phyloP scores from a whole-genome alignment of 1,284 basidiomycete genomes.

The Malassezia nana region DNA sequence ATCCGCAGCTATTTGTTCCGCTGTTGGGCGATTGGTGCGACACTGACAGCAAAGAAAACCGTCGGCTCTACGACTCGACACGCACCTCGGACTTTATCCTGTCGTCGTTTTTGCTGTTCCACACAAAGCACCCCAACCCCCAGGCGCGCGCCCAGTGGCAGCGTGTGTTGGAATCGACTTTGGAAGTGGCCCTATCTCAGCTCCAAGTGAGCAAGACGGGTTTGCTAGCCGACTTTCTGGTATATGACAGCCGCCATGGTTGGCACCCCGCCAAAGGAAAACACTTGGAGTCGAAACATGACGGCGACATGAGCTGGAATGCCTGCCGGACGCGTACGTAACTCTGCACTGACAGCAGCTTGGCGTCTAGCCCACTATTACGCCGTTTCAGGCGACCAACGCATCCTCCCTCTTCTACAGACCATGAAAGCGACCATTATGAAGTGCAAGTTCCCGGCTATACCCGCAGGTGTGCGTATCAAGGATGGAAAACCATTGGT shows the following conservation, averaged over 20 bases:
- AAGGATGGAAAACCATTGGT: slow-evolving; percentile 21
- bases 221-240: slow-evolving; percentile 34
- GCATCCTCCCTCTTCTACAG: slow-evolving; percentile 29
- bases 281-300: slow-evolving; percentile 30
- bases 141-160: slow-evolving; percentile 23
- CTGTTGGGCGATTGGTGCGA: slow-evolving; percentile 41
- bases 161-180: slow-evolving; percentile 25
- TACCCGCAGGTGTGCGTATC: slow-evolving; percentile 30
- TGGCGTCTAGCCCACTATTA: slow-evolving; percentile 41
- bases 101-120: slow-evolving; percentile 29
- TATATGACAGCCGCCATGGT: slow-evolving; percentile 12
- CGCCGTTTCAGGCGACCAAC: slow-evolving; percentile 26
- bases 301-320: slow-evolving; percentile 38
- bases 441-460: slow-evolving; percentile 23
- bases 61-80: slow-evolving; percentile 28
- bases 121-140: slow-evolving; percentile 20
- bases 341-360: slow-evolving; percentile 5
- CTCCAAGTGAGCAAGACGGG: slow-evolving; percentile 13
- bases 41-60: slow-evolving; percentile 18
- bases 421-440: slow-evolving; percentile 21
- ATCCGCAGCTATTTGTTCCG: slow-evolving; percentile 27
- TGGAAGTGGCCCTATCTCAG: slow-evolving; percentile 19
- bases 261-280: slow-evolving; percentile 27
- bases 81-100: slow-evolving; percentile 36
- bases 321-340: slow-evolving; percentile 32